These are phyloP conservation scores for Bidens hawaiensis DNA, from an alignment of 140 eudicot species.

Conservation along the genomic window DNA sequence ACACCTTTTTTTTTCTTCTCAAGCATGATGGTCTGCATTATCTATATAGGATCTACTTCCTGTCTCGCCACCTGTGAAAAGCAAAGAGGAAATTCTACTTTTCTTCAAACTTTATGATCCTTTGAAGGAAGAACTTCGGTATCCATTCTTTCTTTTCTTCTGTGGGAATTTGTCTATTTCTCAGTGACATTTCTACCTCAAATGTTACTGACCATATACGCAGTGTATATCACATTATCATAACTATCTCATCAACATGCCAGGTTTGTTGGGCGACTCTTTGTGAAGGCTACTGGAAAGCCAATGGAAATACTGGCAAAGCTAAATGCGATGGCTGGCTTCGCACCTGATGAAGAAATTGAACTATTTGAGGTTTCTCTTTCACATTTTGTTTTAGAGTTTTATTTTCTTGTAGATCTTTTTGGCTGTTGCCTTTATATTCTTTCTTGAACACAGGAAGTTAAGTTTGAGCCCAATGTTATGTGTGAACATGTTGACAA, in stretches of 20 bases:
- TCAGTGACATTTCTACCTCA: neutral
- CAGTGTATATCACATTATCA: neutral
- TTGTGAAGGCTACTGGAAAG: slow-evolving; percentile 64
- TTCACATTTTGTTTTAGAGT: neutral
- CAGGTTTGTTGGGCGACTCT: slow-evolving; percentile 74
- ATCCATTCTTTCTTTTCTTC: slow-evolving; percentile 9
- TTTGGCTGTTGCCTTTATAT: slow-evolving; percentile 9
- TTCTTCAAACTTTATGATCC: slow-evolving; percentile 86
- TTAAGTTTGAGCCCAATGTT: slow-evolving; percentile 64
- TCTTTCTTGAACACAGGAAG: slow-evolving; percentile 41
- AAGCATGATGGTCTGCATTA: neutral
- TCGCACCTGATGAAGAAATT: slow-evolving; percentile 75
- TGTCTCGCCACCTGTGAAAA: slow-evolving; percentile 58
- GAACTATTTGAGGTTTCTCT: slow-evolving; percentile 63
- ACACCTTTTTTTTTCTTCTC: neutral
- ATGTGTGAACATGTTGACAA: slow-evolving; percentile 72
- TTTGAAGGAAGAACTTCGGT: slow-evolving; percentile 72
- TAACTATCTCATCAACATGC: slow-evolving; percentile 6
- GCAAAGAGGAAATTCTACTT: slow-evolving; percentile 71
- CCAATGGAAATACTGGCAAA: slow-evolving; percentile 59
- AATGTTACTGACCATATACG: neutral
- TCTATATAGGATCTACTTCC: slow-evolving; percentile 64
- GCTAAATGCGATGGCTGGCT: slow-evolving; percentile 78
- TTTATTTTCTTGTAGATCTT: neutral
- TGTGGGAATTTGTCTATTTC: neutral